Base-by-base conservation (phyloP, 2,329 filamentous ascomycete genomes). In the Rugonectria rugulosa region DNA sequence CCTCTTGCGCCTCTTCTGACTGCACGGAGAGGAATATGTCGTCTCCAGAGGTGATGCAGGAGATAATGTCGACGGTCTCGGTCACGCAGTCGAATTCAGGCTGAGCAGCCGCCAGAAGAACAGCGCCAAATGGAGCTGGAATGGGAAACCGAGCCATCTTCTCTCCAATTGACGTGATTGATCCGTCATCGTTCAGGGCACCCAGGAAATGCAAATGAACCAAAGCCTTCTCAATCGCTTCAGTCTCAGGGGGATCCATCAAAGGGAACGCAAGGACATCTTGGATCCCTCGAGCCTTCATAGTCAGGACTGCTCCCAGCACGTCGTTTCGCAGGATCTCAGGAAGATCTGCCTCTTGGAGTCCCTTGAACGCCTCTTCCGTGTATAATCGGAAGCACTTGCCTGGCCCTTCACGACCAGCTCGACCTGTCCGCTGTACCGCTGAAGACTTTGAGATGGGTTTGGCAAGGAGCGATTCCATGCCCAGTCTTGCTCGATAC, bases 241-340 rank as follows among this genome's bases (percentile, higher is more conserved):
- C 89, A 3, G 86, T 76, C 8, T 90, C 87, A 0, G 95, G 95
- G 1, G 84, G 82, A 51, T 96, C 92, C 70, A 98, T 87, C 42
- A 97, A 85, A 0, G 94, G 92, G 59, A 99, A 99, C 0, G 81
- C 79, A 17, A 92, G 78, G 2, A 97, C 84, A 68, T 98, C 89
- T 21, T 90, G 82, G 11, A 98, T 88, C 0, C 93, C 92, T 49
- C 92, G 85, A 1, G 94, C 92, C 72, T 97, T 97, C 89, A 99
- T 96, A 1, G 91, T 96, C 9, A 99, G 78, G 1, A 97, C 81
- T 0, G 94, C 90, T 27, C 92, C 89, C 17, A 92, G 85, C 6
- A 98, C 83, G 71, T 99, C 94, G 68, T 91, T 96, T 17, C 95
- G 86, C 10, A 97, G 76, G 10, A 99, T 97, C 71, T 99, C 95